Base-by-base conservation (phyloP, 345 rosid genomes). In the Ricinus communis region DNA sequence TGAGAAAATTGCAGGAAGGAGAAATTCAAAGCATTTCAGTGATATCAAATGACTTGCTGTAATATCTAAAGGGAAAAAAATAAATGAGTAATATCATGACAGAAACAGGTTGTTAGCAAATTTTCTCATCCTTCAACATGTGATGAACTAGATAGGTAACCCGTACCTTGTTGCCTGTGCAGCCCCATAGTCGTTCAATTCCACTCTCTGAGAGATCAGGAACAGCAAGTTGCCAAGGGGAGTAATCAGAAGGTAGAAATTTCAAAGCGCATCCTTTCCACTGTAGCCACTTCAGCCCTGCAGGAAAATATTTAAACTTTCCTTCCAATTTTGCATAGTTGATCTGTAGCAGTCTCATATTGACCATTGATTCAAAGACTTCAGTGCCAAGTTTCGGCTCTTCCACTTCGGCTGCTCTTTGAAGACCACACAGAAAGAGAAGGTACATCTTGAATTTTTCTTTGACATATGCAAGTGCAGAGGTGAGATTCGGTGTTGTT, bases 191-290 rank as follows among this genome's bases (percentile, higher is more conserved):
- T 30, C 3, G 40, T 68, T 72, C 71, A 55, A 89, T 79, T 66
- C 71, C 49, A 82, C 97, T 87, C 16, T 79, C 79, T 14, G 93
- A 85, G 77, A 91, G 91, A 81, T 91, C 86, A 76, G 89, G 90
- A 71, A 91, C 86, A 21, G 84, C 88, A 55, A 89, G 89, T 62
- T 84, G 52, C 21, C 51, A 2, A 53, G 81, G 77, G 67, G 54
- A 70, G 66, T 81, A 75, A 57, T 80, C 74, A 27, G 76, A 69
- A 53, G 90, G 90, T 41, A 91, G 79, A 28, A 53, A 65, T 79
- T 76, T 63, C 80, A 84, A 49, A 3, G 85, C 78, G 63, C 93
- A 89, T 22, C 83, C 81, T 79, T 78, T 86, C 97, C 93, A 89
- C 43, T 83, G 90, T 30, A 91, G 82, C 89, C 95, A 91, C 74